Percentiles rank a stretch among this genome's conserved stretches.
phyloP scores from a whole-genome alignment of 2,329 filamentous ascomycete species.

The Claviceps arundinis region DNA sequence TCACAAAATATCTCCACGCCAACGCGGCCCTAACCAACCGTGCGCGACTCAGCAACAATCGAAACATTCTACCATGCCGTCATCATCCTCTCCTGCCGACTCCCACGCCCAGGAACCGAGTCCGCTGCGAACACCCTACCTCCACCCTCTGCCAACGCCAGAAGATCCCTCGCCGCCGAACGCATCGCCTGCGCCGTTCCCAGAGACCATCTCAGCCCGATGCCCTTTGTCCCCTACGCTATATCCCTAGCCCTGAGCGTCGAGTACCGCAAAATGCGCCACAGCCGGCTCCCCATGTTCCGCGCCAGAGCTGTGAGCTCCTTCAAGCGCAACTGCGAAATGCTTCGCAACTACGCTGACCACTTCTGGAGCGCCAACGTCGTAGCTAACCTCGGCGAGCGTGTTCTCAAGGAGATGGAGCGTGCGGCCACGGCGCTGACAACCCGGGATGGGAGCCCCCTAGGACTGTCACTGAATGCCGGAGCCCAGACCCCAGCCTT shows the following conservation, averaged over 20 bases:
- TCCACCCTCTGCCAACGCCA: conserved; percentile 38
- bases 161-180: conserved; percentile 43
- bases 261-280: conserved; percentile 50
- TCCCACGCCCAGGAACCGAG: conserved; percentile 27
- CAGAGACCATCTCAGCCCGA: conserved; percentile 35
- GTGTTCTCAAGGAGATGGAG: conserved; percentile 43
- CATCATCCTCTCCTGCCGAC: conserved; percentile 48
- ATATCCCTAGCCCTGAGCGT: conserved; percentile 48
- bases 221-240: conserved; percentile 49
- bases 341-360: conserved; percentile 38
- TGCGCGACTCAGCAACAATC: conserved; percentile 33
- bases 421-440: conserved; percentile 35
- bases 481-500: conserved; percentile 10
- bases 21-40: not conserved
- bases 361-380: conserved; percentile 45
- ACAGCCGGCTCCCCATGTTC: conserved; percentile 46
- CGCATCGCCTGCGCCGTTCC: conserved; percentile 42
- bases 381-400: conserved; percentile 40
- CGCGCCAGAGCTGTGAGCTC: conserved; percentile 39
- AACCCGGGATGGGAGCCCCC: conserved; percentile 16
- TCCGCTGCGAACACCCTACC: conserved; percentile 29
- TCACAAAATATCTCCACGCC: too few relatives aligned
- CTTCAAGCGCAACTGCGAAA: conserved; percentile 40
- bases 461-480: too few relatives aligned
- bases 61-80: conserved; percentile 53